Conservation (phyloP, 805 yeast species). For the Teunomyces barrocoloradensis region DNA sequence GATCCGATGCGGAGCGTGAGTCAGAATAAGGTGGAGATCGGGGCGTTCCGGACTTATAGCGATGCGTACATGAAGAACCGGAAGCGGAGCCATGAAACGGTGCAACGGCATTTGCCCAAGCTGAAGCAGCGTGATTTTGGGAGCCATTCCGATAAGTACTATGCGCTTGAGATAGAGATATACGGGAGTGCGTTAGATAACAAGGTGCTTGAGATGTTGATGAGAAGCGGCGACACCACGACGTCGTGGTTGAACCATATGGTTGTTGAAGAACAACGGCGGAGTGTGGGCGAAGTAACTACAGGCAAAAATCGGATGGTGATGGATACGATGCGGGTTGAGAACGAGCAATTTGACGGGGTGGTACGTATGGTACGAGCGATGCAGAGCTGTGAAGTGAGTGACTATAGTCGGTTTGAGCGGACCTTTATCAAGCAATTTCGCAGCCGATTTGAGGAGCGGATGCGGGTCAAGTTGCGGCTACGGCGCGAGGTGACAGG, state of each 20-base stretch:
- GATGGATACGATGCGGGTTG: neutral
- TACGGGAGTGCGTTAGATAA: slow-evolving; percentile 54
- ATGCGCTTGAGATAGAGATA: slow-evolving; percentile 59
- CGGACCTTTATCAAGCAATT: slow-evolving; percentile 6
- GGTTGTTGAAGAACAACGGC: neutral
- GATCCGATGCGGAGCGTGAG: slow-evolving; percentile 72
- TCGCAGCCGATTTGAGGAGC: slow-evolving; percentile 9
- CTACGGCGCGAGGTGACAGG: neutral
- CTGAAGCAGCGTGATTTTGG: slow-evolving; percentile 66
- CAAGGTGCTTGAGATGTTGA: slow-evolving; percentile 7
- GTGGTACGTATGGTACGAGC: neutral
- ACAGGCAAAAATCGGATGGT: neutral
- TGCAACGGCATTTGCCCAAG: slow-evolving; percentile 34
- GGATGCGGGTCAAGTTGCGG: slow-evolving; percentile 9
- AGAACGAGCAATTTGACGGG: neutral
- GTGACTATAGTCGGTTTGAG: neutral
- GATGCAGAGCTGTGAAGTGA: slow-evolving; percentile 2
- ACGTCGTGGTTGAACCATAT: slow-evolving; percentile 12
- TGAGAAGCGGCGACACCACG: slow-evolving; percentile 9
- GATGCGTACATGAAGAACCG: slow-evolving; percentile 24
- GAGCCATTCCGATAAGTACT: slow-evolving; percentile 65
- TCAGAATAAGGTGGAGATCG: slow-evolving; percentile 73
- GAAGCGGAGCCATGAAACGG: slow-evolving; percentile 4
- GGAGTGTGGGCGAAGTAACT: neutral
- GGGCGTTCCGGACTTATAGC: slow-evolving; percentile 78